Evolutionary conservation across 495 filamentous ascomycete species (phyloP), one percentile per base, ranked within the genome.

Genomic region (Xylona heveae): DNA sequence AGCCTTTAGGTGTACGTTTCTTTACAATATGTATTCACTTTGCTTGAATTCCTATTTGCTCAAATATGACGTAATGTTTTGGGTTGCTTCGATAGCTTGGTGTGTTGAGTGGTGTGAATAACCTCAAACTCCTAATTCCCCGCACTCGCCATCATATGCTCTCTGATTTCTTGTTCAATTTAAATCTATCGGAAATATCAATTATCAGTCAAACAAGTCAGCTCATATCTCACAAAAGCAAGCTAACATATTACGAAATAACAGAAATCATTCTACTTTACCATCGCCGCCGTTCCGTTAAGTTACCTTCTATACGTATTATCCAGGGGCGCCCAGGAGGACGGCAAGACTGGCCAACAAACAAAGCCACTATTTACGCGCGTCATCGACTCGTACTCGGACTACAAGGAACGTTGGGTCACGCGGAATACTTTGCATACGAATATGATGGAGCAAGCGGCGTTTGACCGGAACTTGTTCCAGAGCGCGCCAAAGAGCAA

Each of bases 201-300:
- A 25, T 28, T 18, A n/a, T 14, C 5, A 16, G 9, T 15, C 2
- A n/a, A n/a, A n/a, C n/a, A n/a, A n/a, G n/a, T n/a, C n/a, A n/a
- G n/a, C n/a, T n/a, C n/a, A n/a, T n/a, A n/a, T n/a, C n/a, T n/a
- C n/a, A n/a, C n/a, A n/a, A n/a, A n/a, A n/a, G n/a, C n/a, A n/a
- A n/a, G n/a, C 30, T n/a, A 38, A 33, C 42, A 47, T 26, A 48
- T 37, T 7, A 8, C 31, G 39, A 33, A 12, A 30, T 37, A 12
- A 51, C 45, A 79, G 74, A 55, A 51, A 38, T 62, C 59, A 34
- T 78, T 83, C 56, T 83, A 71, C 52, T 44, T 77, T 36, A 49
- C 60, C 36, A 46, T 75, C 26, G 71, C 64, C 34, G 52, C 58
- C 26, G 48, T 78, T 24, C 68, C 73, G 28, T 52, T 64, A 24